Evolutionary conservation across 208 protist genomes (phyloP), one percentile per base, ranked within the genome.

Genomic region (Polymyxa betae): DNA sequence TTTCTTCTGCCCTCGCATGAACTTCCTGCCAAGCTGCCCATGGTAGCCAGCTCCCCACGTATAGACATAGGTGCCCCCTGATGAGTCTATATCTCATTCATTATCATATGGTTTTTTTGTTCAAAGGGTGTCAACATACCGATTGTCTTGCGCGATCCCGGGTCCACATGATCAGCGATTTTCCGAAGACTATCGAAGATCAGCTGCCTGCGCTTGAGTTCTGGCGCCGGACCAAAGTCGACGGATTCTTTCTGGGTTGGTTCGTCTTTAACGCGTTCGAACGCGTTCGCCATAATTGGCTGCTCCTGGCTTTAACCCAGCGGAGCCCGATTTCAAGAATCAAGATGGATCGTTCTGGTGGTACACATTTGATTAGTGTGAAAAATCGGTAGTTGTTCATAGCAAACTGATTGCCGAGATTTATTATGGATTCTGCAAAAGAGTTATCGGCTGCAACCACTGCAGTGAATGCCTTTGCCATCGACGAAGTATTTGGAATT

Each of bases 1-100:
- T 64, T 90, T 90, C 89, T 90, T 90, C 72, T 82, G 72, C 16
- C 72, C 72, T 29, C 89, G 44, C 10, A 10, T 90, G 52, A 77
- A 64, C 49, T 90, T 77, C 40, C 54, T 24, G 10, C 91, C 92
- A 0, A 93, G 92, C 90, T 93, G 90, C 32, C 92, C 92, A 89
- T 91, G 32, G 38, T 38, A 45, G 66, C 90, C 92, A 0, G 45
- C 24, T 49, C 92, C 92, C 92, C 92, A 93, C 1, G 82, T 91
- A 82, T 92, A 93, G 29, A 93, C 29, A 16, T 82, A 45, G 10
- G 89, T 68, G 0, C 89, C 89, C 29, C 89, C 89, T 16, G 40
- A 45, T 0, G 72, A 82, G n/a, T 82, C 72, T 88, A 32, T 64
- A 29, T 24, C 5, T 38, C 89, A 35, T 12, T 89, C 45, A 64